These are phyloP conservation scores for Penicillium sp. DNA, from an alignment of 2,329 filamentous ascomycete genomes.

Conservation along the genomic window DNA sequence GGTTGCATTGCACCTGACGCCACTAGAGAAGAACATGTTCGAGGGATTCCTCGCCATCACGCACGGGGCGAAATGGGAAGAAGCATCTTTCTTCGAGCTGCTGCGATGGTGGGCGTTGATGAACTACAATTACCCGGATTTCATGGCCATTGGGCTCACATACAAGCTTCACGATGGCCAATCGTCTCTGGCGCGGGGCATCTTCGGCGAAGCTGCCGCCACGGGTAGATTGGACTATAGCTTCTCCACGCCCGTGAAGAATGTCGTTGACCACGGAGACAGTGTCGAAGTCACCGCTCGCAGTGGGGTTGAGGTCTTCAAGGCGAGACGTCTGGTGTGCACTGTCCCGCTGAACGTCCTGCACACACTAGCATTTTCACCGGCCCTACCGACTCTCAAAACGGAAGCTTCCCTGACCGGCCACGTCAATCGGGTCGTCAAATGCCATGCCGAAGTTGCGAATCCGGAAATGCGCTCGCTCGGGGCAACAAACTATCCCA, in stretches of 20 bases:
- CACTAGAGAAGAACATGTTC: not conserved
- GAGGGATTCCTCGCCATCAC: not conserved
- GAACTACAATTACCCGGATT: not conserved
- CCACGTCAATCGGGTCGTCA: not conserved
- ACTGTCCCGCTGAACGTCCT: constrained; percentile 7
- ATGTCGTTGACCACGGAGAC: not conserved
- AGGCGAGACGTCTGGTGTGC: not conserved
- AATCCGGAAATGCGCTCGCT: constrained; percentile 3
- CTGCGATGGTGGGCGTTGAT: constrained; percentile 7
- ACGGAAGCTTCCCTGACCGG: not conserved
- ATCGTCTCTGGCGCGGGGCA: not conserved
- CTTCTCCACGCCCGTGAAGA: not conserved
- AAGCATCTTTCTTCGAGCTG: constrained; percentile 5
- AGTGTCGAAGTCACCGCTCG: not conserved
- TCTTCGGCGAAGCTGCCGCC: constrained; percentile 3
- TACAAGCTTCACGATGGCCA: constrained; percentile 5
- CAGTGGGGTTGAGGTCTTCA: not conserved
- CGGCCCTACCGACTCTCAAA: not conserved
- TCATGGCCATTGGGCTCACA: not conserved
- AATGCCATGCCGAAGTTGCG: constrained; percentile 1
- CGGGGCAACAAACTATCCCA: not conserved
- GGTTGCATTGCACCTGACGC: not conserved
- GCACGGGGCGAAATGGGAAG: constrained; percentile 2
- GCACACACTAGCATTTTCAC: not conserved
- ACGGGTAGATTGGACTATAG: constrained; percentile 2